Evolutionary conservation across 805 yeast genomes (phyloP), one percentile per base, ranked within the genome.

Genomic region (Zygotorulaspora sp.): DNA sequence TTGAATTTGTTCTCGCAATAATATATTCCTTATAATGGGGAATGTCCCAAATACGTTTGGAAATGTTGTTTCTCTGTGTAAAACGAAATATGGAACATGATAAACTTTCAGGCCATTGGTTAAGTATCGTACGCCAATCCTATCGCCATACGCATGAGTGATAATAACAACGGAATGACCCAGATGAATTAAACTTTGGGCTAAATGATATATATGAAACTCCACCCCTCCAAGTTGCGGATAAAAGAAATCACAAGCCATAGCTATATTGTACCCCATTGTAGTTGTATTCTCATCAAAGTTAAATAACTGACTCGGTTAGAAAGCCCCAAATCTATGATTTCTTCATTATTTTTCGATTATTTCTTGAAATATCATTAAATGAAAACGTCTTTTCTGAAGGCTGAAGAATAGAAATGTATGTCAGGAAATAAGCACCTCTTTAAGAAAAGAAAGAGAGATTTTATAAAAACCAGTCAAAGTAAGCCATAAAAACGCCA

Each of bases 171-270:
- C 97, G 3, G 84, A 76, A 55, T 89, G 96, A 6, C 96, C 97
- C 26, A 80, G 62, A 14, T 75, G 76, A 7, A 86, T 80, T 38
- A 89, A 73, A 53, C 81, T 77, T 60, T 87, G 94, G 0, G 97
- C 80, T 16, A 92, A 63, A 59, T 92, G 97, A 60, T 86, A 87
- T 12, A 90, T 84, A 58, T 92, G 98, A 45, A 90, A 78, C 60
- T 92, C 99, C 2, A 92, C 95, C 7, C 99, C 99, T 3, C 99
- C 99, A 0, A 97, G 83, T 58, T 92, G 98, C 8, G 99, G 99
- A 63, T 84, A 92, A 75, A 92, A 92, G 69, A 88, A 92, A 63
- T 92, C 99, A 30, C 95, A 84, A 3, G 89, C 85, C 96, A 92
- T 89, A 6, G 62, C 64, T 34, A 59, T 50, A 35, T 55, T 54